Evolutionary conservation across 2,329 filamentous ascomycete species (phyloP), one percentile per base, ranked within the genome.

Genomic region (Dothideomycetidae sp.): DNA sequence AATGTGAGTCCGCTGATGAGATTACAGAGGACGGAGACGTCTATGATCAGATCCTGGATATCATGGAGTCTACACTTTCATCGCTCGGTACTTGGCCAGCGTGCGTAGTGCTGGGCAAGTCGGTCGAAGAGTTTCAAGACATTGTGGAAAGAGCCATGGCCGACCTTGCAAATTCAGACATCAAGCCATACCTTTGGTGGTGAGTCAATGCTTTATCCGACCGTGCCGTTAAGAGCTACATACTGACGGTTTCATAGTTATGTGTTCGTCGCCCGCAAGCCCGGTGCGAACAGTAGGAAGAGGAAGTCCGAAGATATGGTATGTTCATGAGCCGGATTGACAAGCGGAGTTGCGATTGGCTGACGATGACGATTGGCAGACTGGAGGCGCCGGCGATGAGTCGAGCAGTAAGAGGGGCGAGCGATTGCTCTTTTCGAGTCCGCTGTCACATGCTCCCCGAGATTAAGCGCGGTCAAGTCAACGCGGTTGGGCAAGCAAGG

Each of bases 11-110:
- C 15, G 29, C 5, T 7, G 29, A 5, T 12, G 9, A 5, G 29
- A 12, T 5, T 12, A 5, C 29, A 31, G 29, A 31, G 11, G 5
- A 31, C 5, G 5, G 7, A 9, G 29, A 12, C n/a, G 5, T 31
- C 5, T n/a, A n/a, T n/a, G 26, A 32, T 10, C 36, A 38, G 19
- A 38, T 32, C n/a, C n/a, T 14, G 5, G 29, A 38, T 3, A 15
- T 29, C 3, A 29, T 38, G 14, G 29, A 21, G n/a, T 10, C 16
- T n/a, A 38, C 28, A 10, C 18, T 38, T 10, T 14, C 17, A 5
- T 9, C 29, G 2, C 15, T 38, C 9, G 29, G 29, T 17, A 13
- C 33, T 11, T 38, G 36, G 36, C 15, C 26, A 5, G 29, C 29
- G 4, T 38, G 36, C 13, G 36, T 13, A 23, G 35, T 33, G 12